Conservation (phyloP, 495 filamentous ascomycete genomes). For the Aspergillus avenaceus region DNA sequence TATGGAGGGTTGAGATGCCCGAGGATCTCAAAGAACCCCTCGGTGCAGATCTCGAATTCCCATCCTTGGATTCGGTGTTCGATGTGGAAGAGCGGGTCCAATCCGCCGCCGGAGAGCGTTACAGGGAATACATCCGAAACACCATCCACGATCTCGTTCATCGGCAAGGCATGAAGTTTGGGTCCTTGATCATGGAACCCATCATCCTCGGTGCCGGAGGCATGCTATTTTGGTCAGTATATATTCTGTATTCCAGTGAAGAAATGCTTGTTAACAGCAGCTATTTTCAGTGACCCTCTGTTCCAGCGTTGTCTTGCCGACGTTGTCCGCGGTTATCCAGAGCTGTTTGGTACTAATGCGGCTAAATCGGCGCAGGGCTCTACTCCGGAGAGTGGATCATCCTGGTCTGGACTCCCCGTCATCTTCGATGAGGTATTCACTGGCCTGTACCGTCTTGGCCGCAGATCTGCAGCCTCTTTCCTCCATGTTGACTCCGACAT, state of each 20-base stretch:
- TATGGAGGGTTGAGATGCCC: conserved; percentile 59
- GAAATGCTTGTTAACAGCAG: not conserved
- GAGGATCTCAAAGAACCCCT: conserved; percentile 40
- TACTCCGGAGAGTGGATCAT: conserved; percentile 7
- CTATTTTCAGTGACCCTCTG: conserved; percentile 58
- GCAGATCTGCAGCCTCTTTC: conserved; percentile 60
- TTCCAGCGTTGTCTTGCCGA: conserved; percentile 66
- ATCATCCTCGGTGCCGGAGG: conserved; percentile 72
- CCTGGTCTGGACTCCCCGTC: conserved; percentile 69
- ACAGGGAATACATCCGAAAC: conserved; percentile 53
- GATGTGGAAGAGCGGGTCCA: conserved; percentile 48
- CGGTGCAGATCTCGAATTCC: conserved; percentile 43
- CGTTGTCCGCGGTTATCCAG: conserved; percentile 52
- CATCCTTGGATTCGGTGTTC: conserved; percentile 55
- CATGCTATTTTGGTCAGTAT: conserved; percentile 66
- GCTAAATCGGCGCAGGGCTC: conserved; percentile 4
- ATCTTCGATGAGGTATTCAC: conserved; percentile 82
- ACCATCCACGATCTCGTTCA: conserved; percentile 47
- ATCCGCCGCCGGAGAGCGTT: conserved; percentile 38
- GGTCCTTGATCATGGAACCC: conserved; percentile 71
- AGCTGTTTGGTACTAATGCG: conserved; percentile 37
- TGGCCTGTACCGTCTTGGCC: conserved; percentile 72
- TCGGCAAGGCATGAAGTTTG: conserved; percentile 59
- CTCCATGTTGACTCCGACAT: conserved; percentile 64
- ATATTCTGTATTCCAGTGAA: not conserved